Evolutionary conservation across 2,329 filamentous ascomycete species (phyloP), one percentile per base, ranked within the genome.

Genomic region (Drechmeria coniospora): DNA sequence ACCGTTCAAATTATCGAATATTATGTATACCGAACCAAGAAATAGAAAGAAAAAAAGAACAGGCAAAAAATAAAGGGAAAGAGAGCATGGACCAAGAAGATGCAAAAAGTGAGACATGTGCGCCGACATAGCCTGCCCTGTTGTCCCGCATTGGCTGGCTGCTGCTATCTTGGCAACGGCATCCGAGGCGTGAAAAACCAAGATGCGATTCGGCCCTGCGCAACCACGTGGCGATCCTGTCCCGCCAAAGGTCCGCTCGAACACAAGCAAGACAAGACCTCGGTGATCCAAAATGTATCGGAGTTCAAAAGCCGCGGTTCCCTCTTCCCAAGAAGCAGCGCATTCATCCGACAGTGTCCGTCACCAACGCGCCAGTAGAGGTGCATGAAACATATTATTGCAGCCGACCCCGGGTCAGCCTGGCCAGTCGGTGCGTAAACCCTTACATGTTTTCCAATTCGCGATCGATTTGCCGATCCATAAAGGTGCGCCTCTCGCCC

Each of bases 381-480:
- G n/a, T n/a, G n/a, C n/a, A n/a, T n/a, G n/a, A n/a, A n/a, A n/a
- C n/a, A n/a, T n/a, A n/a, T n/a, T n/a, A n/a, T n/a, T n/a, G n/a
- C n/a, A n/a, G n/a, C n/a, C n/a, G n/a, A n/a, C n/a, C 11, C 23
- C 13, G 14, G 9, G 16, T 17, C 6, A 11, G 24, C 7, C 14
- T 14, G 12, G 4, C 8, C 15, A 27, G 14, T 7, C 26, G 14
- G 3, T 16, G n/a, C 9, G n/a, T 12, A 15, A 15, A 23, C 20
- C 26, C 32, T 58, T 67, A 93, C 86, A 95, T 93, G 53, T 79
- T 92, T 37, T 86, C 84, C 47, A 98, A 61, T 61, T 95, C 86
- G 31, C 72, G 70, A 56, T 98, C 90, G 54, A 98, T 95, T 59
- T 86, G 80, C 41, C 76, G 68, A 57, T 94, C 87, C 60, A 95